Base-by-base conservation (phyloP, 192 early-diverging fungal genomes). In the Coemansia guatemalensis region DNA sequence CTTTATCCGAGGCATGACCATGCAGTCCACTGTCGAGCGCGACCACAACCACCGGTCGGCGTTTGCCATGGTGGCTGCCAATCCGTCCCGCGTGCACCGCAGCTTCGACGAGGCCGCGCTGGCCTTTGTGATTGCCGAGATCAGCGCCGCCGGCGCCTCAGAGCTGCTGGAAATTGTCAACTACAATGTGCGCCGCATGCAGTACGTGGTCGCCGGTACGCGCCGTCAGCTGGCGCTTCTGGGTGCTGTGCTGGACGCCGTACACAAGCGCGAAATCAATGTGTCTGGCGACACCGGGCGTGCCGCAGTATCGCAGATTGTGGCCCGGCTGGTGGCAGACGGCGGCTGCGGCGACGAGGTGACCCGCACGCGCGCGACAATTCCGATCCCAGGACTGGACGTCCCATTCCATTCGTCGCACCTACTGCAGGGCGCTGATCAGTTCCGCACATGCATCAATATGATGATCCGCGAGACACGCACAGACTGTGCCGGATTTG, bases 1-100 rank as follows among this genome's bases (percentile, higher is more conserved):
- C 22, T 96, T 98, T 81, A 92, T 94, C 85, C 91, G 96, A 71
- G 96, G 96, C 67, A 93, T 95, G 91, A 95, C 94, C n/a, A 96
- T 98, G 96, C 96, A 96, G 84, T 82, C 89, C 41, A 91, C 93
- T 20, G 96, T 98, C 2, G 85, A 83, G 56, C 89, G 94, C 56
- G 94, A 95, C 58, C 69, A 73, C 1, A 29, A 81, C 22, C 85
- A 90, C 39, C 86, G 89, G n/a, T 96, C 96, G 51, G 85, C 92
- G 64, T 98, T 93, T 81, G 93, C 90, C 80, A 95, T 98, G 93
- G 88, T 88, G 57, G 96, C 96, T 48, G 91, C 93, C 60, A 95
- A 95, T 80, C 96, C 96, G 32, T 82, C 89, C 47, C 88, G 96
- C 67, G 92, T 96, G n/a, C 77, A 85, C 56, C 75, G 67, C 32